These are phyloP conservation scores for Juglanconis oblonga DNA, from an alignment of 2,329 filamentous ascomycete genomes.

Conservation along the genomic window DNA sequence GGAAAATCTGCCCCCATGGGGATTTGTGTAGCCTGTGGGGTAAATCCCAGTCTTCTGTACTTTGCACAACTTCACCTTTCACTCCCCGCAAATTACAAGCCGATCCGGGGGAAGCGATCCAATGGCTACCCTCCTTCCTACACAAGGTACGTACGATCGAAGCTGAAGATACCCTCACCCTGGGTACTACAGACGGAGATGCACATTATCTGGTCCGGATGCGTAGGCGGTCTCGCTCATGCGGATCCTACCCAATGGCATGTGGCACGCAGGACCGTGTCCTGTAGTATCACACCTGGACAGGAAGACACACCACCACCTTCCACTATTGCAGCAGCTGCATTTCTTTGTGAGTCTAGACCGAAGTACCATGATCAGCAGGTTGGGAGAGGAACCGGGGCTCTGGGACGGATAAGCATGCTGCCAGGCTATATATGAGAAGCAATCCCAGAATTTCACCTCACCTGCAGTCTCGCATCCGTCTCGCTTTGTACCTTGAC, in stretches of 20 bases:
- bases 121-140: not conserved
- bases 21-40: conserved; percentile 4
- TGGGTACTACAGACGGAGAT: not conserved
- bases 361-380: not conserved
- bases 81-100: conserved; percentile 6
- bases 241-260: not conserved
- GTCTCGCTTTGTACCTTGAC: not conserved
- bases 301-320: not conserved
- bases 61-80: not conserved
- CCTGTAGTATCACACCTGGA: not conserved
- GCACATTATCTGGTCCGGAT: not conserved
- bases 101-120: not conserved
- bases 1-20: conserved; percentile 12
- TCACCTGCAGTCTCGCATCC: not conserved
- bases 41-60: not conserved
- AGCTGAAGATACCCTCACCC: not conserved
- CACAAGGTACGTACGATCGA: not conserved
- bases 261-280: not conserved
- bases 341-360: conserved; percentile 1
- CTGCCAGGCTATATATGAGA: conserved; percentile 9
- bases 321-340: not conserved
- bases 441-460: not conserved
- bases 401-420: not conserved
- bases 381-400: not conserved
- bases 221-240: not conserved